Conservation (phyloP, 163 green algal species). For the Smithsoniella earleae region DNA sequence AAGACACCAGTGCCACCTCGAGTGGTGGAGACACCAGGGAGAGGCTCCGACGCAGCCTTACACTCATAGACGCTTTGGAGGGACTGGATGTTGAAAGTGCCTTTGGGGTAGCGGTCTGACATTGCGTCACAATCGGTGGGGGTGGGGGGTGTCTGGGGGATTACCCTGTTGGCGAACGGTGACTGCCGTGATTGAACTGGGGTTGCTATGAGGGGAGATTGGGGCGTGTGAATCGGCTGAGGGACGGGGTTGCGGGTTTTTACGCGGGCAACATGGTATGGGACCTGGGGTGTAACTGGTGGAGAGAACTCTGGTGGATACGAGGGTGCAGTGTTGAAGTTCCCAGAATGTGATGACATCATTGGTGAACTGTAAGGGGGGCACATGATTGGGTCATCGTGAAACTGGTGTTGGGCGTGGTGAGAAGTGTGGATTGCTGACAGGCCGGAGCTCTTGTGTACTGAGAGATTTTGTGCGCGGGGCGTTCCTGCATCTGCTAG, state of each 20-base stretch:
- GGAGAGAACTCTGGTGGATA: not conserved
- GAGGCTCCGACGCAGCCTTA: constrained; percentile 19
- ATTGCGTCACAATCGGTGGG: not conserved
- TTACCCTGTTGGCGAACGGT: not conserved
- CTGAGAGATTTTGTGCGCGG: not conserved
- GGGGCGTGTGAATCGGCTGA: no score
- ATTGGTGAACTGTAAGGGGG: no score
- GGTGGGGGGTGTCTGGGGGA: not conserved
- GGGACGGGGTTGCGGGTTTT: not conserved
- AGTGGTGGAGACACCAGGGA: not conserved
- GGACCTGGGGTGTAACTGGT: not conserved
- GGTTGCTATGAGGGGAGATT: no score
- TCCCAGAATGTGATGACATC: no score
- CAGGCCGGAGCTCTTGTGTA: no score
- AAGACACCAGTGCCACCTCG: constrained; percentile 20
- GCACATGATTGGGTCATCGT: no score
- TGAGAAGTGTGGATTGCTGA: no score
- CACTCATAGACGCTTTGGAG: not conserved
- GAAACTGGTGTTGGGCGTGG: no score
- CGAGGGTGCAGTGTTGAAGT: no score
- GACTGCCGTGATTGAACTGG: no score
- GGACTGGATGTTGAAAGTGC: not conserved
- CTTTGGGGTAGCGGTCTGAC: not conserved
- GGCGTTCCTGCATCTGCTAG: not conserved
- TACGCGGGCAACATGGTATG: not conserved